Conservation (phyloP, 1,284 basidiomycete species). For the Xerocomus amazonicus region DNA sequence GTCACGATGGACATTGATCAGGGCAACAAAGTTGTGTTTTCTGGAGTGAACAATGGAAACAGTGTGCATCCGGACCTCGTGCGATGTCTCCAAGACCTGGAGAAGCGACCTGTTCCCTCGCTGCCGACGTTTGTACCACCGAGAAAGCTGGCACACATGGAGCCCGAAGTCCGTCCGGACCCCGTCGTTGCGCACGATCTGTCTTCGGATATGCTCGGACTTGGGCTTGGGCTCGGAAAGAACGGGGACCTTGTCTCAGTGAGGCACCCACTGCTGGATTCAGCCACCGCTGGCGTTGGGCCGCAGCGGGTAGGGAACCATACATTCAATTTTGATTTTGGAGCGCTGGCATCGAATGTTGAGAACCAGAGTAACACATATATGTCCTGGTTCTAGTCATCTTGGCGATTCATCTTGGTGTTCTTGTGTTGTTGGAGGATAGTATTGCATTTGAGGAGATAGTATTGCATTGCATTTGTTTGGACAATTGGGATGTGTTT, state of each 20-base stretch:
- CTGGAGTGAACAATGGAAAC: background rate
- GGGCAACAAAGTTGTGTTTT: background rate
- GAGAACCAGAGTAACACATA: slow-evolving; percentile 34
- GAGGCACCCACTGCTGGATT: slow-evolving; percentile 20
- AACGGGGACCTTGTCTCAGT: slow-evolving; percentile 25
- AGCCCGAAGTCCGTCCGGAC: slow-evolving; percentile 19
- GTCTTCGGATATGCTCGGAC: slow-evolving; percentile 32
- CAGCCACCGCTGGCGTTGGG: slow-evolving; percentile 19
- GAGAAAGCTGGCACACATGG: slow-evolving; percentile 10
- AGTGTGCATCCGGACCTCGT: slow-evolving; percentile 23
- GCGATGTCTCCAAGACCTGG: slow-evolving; percentile 26
- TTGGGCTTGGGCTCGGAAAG: slow-evolving; percentile 28
- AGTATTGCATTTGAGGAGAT: too few relatives aligned
- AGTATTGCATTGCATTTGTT: too few relatives aligned
- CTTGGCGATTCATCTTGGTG: slow-evolving; percentile 9
- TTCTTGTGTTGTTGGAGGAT: background rate
- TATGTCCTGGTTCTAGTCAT: slow-evolving; percentile 33
- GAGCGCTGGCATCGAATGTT: slow-evolving; percentile 33
- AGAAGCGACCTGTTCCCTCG: slow-evolving; percentile 17
- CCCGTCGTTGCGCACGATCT: slow-evolving; percentile 23
- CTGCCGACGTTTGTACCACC: slow-evolving; percentile 26
- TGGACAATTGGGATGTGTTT: slow-evolving; percentile 14
- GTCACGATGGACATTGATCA: slow-evolving; percentile 29
- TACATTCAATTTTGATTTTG: slow-evolving; percentile 35
- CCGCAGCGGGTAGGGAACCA: slow-evolving; percentile 33